A percentile compares a stretch with the other conserved stretches of the same genome.
These are phyloP conservation scores for Lepidium campestre DNA, from an alignment of 441 rosid genomes.

Conservation along the genomic window DNA sequence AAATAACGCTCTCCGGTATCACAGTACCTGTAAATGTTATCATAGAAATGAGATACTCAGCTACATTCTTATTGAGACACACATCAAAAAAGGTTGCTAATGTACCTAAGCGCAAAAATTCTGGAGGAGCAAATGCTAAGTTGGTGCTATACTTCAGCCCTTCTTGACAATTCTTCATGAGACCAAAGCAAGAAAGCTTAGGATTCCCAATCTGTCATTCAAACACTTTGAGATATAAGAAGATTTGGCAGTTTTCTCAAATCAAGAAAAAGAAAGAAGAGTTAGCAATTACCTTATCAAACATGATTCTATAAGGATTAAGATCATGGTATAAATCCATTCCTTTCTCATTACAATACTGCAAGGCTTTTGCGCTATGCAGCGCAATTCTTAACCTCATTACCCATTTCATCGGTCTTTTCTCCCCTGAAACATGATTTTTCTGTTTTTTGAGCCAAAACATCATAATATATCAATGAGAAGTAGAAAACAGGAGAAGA, in stretches of 20 bases:
- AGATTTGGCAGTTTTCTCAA: neutral
- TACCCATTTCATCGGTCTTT: constrained; percentile 29
- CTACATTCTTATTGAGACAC: neutral
- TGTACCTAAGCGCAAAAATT: constrained; percentile 22
- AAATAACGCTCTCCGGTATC: constrained; percentile 26
- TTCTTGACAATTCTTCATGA: constrained; percentile 14
- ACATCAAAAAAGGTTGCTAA: neutral
- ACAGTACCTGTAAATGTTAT: constrained; percentile 11
- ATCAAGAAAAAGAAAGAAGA: neutral
- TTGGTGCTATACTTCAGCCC: constrained; percentile 18
- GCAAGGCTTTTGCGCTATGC: constrained; percentile 22
- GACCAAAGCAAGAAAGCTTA: constrained; percentile 30
- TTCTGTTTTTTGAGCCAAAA: neutral
- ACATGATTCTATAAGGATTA: constrained; percentile 21
- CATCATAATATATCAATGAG: neutral
- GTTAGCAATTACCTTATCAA: constrained; percentile 15
- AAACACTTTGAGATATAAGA: neutral
- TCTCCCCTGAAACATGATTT: constrained; percentile 28
- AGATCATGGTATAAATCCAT: constrained; percentile 24
- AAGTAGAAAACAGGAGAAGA: neutral
- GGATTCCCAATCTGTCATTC: constrained; percentile 19
- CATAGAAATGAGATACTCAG: neutral
- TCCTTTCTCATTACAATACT: constrained; percentile 19
- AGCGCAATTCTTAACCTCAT: constrained; percentile 22
- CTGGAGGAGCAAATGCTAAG: constrained; percentile 29